Evolutionary conservation across 2,329 filamentous ascomycete species (phyloP).

Genomic region (Fusarium torulosum): DNA sequence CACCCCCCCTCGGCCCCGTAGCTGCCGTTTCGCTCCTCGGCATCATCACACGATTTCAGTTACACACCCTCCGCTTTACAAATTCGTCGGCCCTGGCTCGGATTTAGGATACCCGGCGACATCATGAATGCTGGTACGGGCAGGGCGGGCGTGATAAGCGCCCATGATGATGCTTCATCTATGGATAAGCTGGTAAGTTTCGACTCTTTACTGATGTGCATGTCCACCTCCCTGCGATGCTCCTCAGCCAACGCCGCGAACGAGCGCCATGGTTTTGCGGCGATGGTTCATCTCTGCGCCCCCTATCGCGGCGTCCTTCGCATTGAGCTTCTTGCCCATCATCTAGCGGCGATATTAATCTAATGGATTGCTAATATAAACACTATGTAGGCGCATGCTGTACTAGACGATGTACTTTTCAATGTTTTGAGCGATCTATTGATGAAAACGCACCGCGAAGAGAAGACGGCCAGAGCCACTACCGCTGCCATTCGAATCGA

Average conservation of each 20-base stretch:
- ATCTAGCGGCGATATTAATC: slow-evolving; percentile 4
- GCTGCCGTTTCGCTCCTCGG: slow-evolving; percentile 48
- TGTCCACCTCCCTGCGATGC: slow-evolving; percentile 30
- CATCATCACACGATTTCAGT: slow-evolving; percentile 53
- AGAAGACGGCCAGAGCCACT: slow-evolving; percentile 79
- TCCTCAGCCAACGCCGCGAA: slow-evolving; percentile 6
- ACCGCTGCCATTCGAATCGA: slow-evolving; percentile 74
- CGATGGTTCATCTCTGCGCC: slow-evolving; percentile 24
- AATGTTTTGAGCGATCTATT: slow-evolving; percentile 82
- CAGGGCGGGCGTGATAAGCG: slow-evolving; percentile 69
- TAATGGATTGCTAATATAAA: slow-evolving; percentile 33
- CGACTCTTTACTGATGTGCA: slow-evolving; percentile 21
- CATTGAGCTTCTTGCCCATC: slow-evolving; percentile 6
- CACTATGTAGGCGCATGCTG: slow-evolving; percentile 67
- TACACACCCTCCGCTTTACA: slow-evolving; percentile 50
- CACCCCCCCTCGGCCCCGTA: slow-evolving; percentile 48
- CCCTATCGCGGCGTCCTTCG: slow-evolving; percentile 22
- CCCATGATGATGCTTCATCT: slow-evolving; percentile 63
- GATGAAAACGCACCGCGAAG: slow-evolving; percentile 80
- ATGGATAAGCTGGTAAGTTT: slow-evolving; percentile 71
- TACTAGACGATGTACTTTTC: slow-evolving; percentile 81
- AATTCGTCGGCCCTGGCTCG: slow-evolving; percentile 46
- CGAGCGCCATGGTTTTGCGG: slow-evolving; percentile 17
- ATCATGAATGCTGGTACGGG: slow-evolving; percentile 61
- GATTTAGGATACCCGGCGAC: slow-evolving; percentile 43